A percentile compares a stretch with the other conserved stretches of the same genome.
Conservation (phyloP, 352 stramenopile genomes). For the Discostella stelligera region DNA sequence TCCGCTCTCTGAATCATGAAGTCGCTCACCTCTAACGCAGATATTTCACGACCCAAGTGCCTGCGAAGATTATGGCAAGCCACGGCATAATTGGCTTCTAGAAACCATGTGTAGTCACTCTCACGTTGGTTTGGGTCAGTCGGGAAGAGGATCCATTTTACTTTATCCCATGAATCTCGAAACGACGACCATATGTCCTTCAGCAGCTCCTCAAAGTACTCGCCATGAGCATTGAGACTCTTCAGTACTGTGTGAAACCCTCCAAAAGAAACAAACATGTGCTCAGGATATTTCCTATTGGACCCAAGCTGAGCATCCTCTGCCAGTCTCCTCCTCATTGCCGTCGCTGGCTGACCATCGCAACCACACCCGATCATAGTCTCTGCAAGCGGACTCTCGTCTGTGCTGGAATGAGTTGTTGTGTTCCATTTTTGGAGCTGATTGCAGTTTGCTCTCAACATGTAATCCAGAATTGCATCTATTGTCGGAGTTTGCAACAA, state of each 20-base stretch:
- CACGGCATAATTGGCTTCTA: conserved; percentile 11
- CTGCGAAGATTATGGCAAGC: conserved; percentile 9
- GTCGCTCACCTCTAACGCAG: conserved; percentile 16
- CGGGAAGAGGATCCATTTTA: conserved; percentile 22
- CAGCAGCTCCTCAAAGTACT: conserved; percentile 19
- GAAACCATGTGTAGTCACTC: conserved; percentile 10
- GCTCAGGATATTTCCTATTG: conserved; percentile 5
- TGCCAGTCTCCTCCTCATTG: conserved; percentile 5
- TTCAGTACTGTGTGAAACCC: conserved; percentile 23
- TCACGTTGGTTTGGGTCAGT: conserved; percentile 18
- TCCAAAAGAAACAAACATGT: conserved; percentile 22
- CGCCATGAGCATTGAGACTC: conserved; percentile 14
- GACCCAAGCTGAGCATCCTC: neutral
- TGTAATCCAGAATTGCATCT: neutral
- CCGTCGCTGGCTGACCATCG: conserved; percentile 5
- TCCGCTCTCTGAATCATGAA: conserved; percentile 28
- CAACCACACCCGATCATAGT: conserved; percentile 17
- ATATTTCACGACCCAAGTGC: neutral
- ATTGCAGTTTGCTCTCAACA: neutral
- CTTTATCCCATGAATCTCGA: conserved; percentile 6
- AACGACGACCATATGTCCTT: conserved; percentile 11
- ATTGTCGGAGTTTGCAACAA: neutral
- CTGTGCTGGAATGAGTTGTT: neutral
- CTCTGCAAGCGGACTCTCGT: conserved; percentile 7
- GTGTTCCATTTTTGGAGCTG: conserved; percentile 3